These are phyloP conservation scores for Rubia tinctorum DNA, from an alignment of 305 asterid genomes.

Conservation along the genomic window DNA sequence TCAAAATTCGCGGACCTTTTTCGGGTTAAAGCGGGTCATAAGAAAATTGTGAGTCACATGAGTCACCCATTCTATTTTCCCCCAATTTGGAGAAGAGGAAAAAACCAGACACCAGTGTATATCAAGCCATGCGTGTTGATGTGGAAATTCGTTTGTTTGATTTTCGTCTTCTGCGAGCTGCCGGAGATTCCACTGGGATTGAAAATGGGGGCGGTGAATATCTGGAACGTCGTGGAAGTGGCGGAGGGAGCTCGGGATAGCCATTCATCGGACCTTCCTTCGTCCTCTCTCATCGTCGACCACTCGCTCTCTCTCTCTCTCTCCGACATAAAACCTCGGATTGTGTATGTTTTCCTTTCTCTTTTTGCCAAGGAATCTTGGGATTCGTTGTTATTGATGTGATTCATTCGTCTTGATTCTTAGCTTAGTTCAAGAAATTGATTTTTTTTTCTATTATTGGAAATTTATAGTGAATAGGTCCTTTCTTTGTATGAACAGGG, in stretches of 20 bases:
- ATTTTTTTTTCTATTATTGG: background rate
- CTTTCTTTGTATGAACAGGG: constrained; percentile 45
- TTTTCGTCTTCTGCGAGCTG: background rate
- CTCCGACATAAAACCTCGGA: constrained; percentile 65
- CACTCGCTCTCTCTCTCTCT: constrained; percentile 80
- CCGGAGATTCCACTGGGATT: background rate
- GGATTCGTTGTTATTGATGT: background rate
- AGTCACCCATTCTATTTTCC: too few relatives aligned
- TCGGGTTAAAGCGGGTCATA: too few relatives aligned
- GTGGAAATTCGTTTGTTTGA: background rate
- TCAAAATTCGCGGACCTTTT: too few relatives aligned
- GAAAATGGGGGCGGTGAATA: constrained; percentile 51
- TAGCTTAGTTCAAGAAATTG: background rate
- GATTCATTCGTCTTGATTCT: background rate
- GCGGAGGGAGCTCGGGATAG: constrained; percentile 41
- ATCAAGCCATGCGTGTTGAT: too few relatives aligned
- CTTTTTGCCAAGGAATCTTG: background rate
- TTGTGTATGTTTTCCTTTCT: constrained; percentile 41
- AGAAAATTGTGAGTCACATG: too few relatives aligned
- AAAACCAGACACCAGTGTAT: background rate
- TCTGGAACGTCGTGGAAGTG: constrained; percentile 81
- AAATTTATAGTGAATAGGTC: constrained; percentile 5
- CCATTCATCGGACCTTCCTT: constrained; percentile 59
- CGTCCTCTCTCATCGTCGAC: constrained; percentile 60
- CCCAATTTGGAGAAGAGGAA: background rate